A percentile compares a stretch with the other conserved stretches of the same genome.
Conservation (phyloP, 768 basidiomycete genomes). For the Terana coerulea region DNA sequence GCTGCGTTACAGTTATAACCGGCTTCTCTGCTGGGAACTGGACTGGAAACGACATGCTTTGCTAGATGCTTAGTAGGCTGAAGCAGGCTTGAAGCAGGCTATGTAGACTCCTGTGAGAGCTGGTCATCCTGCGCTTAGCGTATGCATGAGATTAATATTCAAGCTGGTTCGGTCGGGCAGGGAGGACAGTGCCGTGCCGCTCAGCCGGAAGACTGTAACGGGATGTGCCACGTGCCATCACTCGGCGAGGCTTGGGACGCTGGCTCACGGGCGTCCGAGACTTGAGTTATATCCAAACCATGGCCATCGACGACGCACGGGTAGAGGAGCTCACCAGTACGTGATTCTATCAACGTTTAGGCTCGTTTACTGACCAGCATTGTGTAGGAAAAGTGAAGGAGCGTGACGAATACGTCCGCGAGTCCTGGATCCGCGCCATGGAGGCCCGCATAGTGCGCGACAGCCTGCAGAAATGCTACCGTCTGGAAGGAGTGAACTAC, state of each 20-base stretch:
- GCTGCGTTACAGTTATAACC: conserved; percentile 64
- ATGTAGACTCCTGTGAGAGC: background rate
- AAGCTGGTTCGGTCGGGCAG: conserved; percentile 1
- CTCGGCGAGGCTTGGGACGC: conserved; percentile 1
- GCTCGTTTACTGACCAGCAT: background rate
- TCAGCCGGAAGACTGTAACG: too few species aligned
- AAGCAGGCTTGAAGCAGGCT: background rate
- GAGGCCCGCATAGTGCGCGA: conserved; percentile 85
- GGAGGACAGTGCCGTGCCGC: too few species aligned
- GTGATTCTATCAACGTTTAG: background rate
- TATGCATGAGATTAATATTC: background rate
- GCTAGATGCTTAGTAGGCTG: background rate
- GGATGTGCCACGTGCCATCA: too few species aligned
- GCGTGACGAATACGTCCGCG: conserved; percentile 76
- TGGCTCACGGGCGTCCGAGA: conserved; percentile 8
- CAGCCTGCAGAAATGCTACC: conserved; percentile 87
- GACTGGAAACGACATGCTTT: conserved; percentile 42
- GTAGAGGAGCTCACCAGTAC: conserved; percentile 50
- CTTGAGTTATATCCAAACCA: conserved; percentile 26
- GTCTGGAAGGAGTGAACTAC: conserved; percentile 87
- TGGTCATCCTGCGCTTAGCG: background rate
- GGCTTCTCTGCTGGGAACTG: conserved; percentile 47
- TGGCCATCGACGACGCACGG: conserved; percentile 38
- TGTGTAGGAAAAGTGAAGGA: conserved; percentile 56
- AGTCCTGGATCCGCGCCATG: conserved; percentile 95